A percentile compares a stretch with the other conserved stretches of the same genome.
These are phyloP conservation scores for Plenodomus biglobosus DNA, from an alignment of 2,329 filamentous ascomycete genomes.

Conservation along the genomic window DNA sequence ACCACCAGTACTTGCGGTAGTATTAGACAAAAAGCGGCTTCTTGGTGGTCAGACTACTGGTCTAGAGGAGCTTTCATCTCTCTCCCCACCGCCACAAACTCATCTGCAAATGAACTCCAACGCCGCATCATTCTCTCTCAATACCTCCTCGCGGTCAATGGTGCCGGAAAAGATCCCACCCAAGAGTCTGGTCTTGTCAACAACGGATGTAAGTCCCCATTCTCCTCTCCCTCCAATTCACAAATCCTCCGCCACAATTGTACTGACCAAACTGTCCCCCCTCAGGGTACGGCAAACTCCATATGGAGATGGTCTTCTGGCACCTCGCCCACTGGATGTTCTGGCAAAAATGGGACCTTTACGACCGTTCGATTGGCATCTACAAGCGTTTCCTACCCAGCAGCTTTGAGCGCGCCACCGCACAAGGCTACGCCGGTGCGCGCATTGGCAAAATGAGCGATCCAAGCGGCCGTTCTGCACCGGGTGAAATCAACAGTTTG, in stretches of 20 bases:
- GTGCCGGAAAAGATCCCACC: conserved; percentile 52
- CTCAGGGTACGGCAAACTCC: conserved; percentile 56
- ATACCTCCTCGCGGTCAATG: conserved; percentile 57
- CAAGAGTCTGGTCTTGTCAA: conserved; percentile 56
- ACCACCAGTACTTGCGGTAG: conserved; percentile 35
- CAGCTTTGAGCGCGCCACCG: conserved; percentile 39
- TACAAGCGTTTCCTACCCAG: conserved; percentile 52
- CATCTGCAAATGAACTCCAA: conserved; percentile 54
- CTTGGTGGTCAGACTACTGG: conserved; percentile 57
- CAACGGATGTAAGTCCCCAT: conserved; percentile 47
- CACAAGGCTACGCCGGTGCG: conserved; percentile 49
- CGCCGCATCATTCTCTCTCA: conserved; percentile 57
- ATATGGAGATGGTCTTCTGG: conserved; percentile 60
- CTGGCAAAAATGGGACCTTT: conserved; percentile 52
- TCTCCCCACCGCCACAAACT: conserved; percentile 43
- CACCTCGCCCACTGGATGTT: conserved; percentile 55
- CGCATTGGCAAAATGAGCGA: conserved; percentile 61
- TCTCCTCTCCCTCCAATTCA: neutral
- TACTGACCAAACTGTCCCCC: neutral
- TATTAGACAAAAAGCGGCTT: conserved; percentile 36
- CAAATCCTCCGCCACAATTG: neutral
- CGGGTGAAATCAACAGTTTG: conserved; percentile 62
- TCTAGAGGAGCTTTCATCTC: conserved; percentile 56
- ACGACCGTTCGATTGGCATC: conserved; percentile 51
- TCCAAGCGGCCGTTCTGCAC: conserved; percentile 57